These are phyloP conservation scores for Trichophaea hybrida DNA, from an alignment of 2,329 filamentous ascomycete species.

Conservation along the genomic window DNA sequence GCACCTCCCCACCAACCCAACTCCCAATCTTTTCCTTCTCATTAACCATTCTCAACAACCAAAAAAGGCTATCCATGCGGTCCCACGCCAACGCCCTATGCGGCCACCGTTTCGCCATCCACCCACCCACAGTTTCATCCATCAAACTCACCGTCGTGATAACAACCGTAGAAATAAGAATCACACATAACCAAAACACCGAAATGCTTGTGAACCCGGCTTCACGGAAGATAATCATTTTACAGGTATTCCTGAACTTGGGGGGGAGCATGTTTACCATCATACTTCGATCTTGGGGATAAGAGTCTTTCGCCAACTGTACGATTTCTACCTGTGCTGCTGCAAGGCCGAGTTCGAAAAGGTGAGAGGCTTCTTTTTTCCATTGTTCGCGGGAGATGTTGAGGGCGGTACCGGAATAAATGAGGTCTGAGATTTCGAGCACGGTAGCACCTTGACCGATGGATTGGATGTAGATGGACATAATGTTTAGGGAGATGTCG, in stretches of 20 bases:
- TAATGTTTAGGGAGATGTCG: background rate
- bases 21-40: background rate
- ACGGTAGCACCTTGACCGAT: background rate
- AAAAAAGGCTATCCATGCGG: background rate
- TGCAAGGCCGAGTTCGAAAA: background rate
- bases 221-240: conserved; percentile 2
- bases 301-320: background rate
- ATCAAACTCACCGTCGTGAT: background rate
- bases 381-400: background rate
- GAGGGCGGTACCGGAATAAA: background rate
- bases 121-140: background rate
- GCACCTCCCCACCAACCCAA: background rate
- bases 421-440: background rate
- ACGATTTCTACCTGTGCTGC: background rate
- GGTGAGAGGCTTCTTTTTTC: background rate
- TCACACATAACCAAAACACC: background rate
- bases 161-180: background rate
- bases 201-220: background rate
- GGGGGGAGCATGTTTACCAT: background rate
- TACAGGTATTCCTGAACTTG: background rate
- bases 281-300: background rate
- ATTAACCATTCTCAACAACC: background rate
- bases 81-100: background rate
- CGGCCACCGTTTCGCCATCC: background rate
- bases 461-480: background rate